Evolutionary conservation across 306 rosid genomes (phyloP).

Genomic region (Luffa aegyptiaca): DNA sequence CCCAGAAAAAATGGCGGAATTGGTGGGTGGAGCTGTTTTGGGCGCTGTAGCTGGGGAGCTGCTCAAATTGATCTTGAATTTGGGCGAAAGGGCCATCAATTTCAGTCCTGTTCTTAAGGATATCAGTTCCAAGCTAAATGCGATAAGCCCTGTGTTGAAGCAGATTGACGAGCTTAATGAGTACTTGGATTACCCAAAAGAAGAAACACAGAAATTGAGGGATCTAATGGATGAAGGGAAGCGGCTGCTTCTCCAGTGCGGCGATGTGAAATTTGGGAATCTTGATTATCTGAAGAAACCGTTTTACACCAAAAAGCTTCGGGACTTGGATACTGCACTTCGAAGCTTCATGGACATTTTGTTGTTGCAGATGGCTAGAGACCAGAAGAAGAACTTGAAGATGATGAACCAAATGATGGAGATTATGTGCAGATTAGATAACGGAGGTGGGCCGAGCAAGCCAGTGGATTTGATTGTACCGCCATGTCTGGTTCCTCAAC

Average conservation of each 20-base stretch:
- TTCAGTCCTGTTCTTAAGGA: slow-evolving; percentile 16
- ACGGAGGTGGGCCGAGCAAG: slow-evolving; percentile 1
- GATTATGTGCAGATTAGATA: background rate
- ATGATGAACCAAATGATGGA: background rate
- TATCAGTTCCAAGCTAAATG: slow-evolving; percentile 7
- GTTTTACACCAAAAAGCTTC: slow-evolving; percentile 22
- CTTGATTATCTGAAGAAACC: slow-evolving; percentile 7
- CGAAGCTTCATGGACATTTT: background rate
- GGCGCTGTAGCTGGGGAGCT: slow-evolving; percentile 20
- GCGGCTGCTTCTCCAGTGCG: slow-evolving; percentile 24
- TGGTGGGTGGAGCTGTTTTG: slow-evolving; percentile 11
- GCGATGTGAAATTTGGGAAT: slow-evolving; percentile 23
- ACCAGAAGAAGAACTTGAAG: background rate
- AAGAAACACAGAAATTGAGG: slow-evolving; percentile 11
- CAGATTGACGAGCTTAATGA: slow-evolving; percentile 16
- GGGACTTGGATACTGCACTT: slow-evolving; percentile 16
- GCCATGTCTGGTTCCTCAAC: slow-evolving; percentile 22
- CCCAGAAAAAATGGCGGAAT: background rate
- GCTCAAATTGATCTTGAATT: background rate
- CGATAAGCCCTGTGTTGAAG: slow-evolving; percentile 11
- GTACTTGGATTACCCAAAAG: slow-evolving; percentile 13
- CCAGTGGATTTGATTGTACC: background rate
- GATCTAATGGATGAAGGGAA: slow-evolving; percentile 14
- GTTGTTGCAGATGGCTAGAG: slow-evolving; percentile 12
- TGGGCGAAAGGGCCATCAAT: slow-evolving; percentile 12